Evolutionary conservation across 83 land plant species (phyloP), one percentile per base, ranked within the genome.

Genomic region (Picea abies): DNA sequence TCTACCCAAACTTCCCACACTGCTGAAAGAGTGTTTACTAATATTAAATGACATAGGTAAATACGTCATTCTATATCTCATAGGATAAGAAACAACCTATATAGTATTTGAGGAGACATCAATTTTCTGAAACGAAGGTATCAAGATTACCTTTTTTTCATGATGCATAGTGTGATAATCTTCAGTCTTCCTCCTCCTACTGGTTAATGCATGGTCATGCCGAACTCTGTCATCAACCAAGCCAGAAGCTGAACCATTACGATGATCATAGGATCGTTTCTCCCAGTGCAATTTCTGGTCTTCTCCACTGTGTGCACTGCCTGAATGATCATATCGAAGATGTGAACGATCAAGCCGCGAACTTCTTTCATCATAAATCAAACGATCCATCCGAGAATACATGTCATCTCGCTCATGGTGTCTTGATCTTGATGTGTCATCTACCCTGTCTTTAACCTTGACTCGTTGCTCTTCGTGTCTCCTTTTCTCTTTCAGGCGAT

Each of bases 381-480:
- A 44, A 66, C 84, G 92, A 63, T 82, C 83, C 4, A 87, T 90
- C 39, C 81, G 81, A 0, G 86, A 70, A 87, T 84, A 60, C 12
- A 73, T 29, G 82, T 87, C 94, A 61, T 87, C 90, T 29, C 78
- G 90, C 25, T 82, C 92, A 77, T 86, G 82, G 81, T 85, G 82
- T 32, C 62, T 84, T 23, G 79, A 79, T 44, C 23, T 65, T 82
- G 65, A 81, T 44, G 82, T 84, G 78, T 87, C 89, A 52, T 92
- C 97, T n/a, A 63, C 75, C 32, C 87, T 64, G 10, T 89, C 93
- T 63, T 81, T 88, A 79, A 90, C 88, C 83, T 89, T 92, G 56
- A 32, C 78, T 37, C 72, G 81, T 12, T 70, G 83, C 62, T 90
- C 89, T 76, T 84, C 85, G 8, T 85, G 86, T 61, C 90, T 78